phyloP scores from a whole-genome alignment of 805 yeast genomes.

The Suhomyces prunicola region DNA sequence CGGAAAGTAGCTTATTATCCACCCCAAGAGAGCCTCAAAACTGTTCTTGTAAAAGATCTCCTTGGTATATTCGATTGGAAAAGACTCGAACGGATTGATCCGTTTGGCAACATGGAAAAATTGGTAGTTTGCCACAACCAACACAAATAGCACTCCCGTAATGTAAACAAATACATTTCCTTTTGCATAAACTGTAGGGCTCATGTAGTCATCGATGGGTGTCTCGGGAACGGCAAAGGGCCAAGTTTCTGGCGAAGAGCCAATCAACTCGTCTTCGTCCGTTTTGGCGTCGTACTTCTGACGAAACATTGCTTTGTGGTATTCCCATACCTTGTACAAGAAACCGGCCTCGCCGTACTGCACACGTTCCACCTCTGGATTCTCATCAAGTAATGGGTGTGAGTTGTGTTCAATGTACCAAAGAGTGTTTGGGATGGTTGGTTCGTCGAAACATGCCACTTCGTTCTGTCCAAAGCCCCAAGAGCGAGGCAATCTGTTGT shows the following conservation, averaged over 20 bases:
- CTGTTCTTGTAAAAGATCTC: constrained; percentile 18
- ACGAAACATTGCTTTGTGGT: constrained; percentile 55
- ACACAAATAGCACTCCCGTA: constrained; percentile 30
- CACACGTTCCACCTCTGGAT: constrained; percentile 16
- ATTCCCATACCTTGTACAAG: constrained; percentile 50
- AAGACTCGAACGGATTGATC: constrained; percentile 30
- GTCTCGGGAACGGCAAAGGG: constrained; percentile 58
- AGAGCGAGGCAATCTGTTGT: constrained; percentile 59
- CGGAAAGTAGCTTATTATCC: constrained; percentile 57
- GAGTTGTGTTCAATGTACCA: constrained; percentile 72
- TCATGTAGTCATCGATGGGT: constrained; percentile 46
- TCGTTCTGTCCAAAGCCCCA: constrained; percentile 89
- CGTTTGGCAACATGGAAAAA: constrained; percentile 17
- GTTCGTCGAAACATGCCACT: constrained; percentile 78
- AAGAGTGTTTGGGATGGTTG: constrained; percentile 61
- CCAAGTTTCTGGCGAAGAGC: constrained; percentile 54
- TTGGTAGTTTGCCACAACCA: constrained; percentile 18
- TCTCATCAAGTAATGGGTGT: constrained; percentile 45
- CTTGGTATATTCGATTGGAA: constrained; percentile 11
- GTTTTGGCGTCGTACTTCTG: constrained; percentile 31
- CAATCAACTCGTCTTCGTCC: constrained; percentile 29
- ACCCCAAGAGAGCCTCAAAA: constrained; percentile 50
- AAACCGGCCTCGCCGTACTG: constrained; percentile 37
- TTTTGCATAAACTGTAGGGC: constrained; percentile 47
- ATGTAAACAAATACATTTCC: constrained; percentile 66